Conservation (phyloP, 1,284 basidiomycete species). For the Austroboletus novae-zelandiae region DNA sequence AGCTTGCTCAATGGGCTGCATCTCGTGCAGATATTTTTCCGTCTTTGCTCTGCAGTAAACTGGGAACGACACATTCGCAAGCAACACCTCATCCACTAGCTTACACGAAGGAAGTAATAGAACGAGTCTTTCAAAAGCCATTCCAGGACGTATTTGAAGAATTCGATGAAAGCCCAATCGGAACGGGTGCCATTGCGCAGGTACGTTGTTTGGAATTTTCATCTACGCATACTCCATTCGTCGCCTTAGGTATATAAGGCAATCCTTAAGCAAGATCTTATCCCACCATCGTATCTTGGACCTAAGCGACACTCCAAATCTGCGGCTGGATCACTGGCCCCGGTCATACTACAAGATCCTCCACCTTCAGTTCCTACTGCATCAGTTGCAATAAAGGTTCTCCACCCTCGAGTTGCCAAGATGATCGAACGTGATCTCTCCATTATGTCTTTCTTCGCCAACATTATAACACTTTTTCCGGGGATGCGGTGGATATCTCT, state of each 20-base stretch:
- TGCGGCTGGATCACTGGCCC: slow-evolving; percentile 47
- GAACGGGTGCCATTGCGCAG: slow-evolving; percentile 98
- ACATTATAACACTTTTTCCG: slow-evolving; percentile 75
- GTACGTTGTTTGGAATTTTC: slow-evolving; percentile 41
- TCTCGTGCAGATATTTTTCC: slow-evolving; percentile 95
- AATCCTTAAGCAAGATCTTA: slow-evolving; percentile 77
- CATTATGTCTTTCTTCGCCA: slow-evolving; percentile 95
- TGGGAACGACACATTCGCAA: slow-evolving; percentile 89
- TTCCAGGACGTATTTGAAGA: slow-evolving; percentile 93
- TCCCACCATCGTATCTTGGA: slow-evolving; percentile 77
- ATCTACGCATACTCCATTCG: not conserved
- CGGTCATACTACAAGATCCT: slow-evolving; percentile 56
- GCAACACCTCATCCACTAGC: slow-evolving; percentile 80
- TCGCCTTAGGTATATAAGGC: slow-evolving; percentile 77
- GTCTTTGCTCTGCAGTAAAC: slow-evolving; percentile 80
- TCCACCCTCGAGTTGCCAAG: slow-evolving; percentile 84
- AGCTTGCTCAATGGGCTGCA: slow-evolving; percentile 98
- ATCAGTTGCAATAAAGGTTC: slow-evolving; percentile 92
- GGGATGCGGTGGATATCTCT: slow-evolving; percentile 97
- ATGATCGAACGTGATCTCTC: slow-evolving; percentile 86
- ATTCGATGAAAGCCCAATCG: slow-evolving; percentile 87
- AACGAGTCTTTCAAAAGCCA: slow-evolving; percentile 77
- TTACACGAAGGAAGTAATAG: slow-evolving; percentile 84
- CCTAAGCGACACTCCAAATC: slow-evolving; percentile 57
- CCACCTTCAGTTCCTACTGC: slow-evolving; percentile 72